Evolutionary conservation across 1,284 basidiomycete species (phyloP).

Genomic region (Fistulinella cinereoalba): DNA sequence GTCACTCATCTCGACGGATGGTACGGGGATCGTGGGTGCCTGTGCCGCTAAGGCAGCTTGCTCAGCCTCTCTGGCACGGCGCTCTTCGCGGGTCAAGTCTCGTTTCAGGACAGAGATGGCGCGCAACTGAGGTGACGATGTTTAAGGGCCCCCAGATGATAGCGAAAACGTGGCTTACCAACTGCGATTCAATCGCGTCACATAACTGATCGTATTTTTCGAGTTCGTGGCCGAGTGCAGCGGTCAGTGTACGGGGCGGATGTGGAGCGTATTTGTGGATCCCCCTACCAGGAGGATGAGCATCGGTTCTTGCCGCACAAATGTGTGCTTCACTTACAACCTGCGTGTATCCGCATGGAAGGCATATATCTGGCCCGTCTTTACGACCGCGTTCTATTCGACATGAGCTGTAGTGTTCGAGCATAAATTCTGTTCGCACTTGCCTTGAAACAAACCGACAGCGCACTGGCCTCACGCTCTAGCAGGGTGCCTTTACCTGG

Average conservation of each 20-base stretch:
- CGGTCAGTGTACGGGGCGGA: constrained; percentile 61
- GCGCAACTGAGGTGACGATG: constrained; percentile 44
- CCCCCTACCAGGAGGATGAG: constrained; percentile 37
- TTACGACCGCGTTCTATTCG: constrained; percentile 59
- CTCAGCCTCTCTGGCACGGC: constrained; percentile 48
- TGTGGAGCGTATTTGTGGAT: constrained; percentile 55
- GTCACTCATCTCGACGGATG: constrained; percentile 32
- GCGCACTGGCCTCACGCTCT: constrained; percentile 58
- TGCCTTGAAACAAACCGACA: constrained; percentile 58
- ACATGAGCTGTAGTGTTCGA: neutral
- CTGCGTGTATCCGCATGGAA: constrained; percentile 63
- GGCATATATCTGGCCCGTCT: constrained; percentile 63
- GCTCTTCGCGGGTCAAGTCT: constrained; percentile 60
- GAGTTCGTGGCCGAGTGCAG: constrained; percentile 64
- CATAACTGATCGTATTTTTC: constrained; percentile 76
- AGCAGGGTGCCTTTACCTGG: constrained; percentile 46
- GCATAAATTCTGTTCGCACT: constrained; percentile 7
- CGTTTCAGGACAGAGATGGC: constrained; percentile 69
- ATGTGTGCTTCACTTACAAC: constrained; percentile 45
- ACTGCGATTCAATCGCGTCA: constrained; percentile 66
- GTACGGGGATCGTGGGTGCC: constrained; percentile 25
- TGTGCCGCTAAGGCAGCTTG: constrained; percentile 38
- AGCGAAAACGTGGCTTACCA: constrained; percentile 46
- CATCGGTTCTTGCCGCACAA: neutral
- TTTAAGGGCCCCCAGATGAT: constrained; percentile 1